Percentiles rank a stretch among this genome's conserved stretches.
phyloP scores from a whole-genome alignment of 805 yeast species.

The Candida stauntonica region DNA sequence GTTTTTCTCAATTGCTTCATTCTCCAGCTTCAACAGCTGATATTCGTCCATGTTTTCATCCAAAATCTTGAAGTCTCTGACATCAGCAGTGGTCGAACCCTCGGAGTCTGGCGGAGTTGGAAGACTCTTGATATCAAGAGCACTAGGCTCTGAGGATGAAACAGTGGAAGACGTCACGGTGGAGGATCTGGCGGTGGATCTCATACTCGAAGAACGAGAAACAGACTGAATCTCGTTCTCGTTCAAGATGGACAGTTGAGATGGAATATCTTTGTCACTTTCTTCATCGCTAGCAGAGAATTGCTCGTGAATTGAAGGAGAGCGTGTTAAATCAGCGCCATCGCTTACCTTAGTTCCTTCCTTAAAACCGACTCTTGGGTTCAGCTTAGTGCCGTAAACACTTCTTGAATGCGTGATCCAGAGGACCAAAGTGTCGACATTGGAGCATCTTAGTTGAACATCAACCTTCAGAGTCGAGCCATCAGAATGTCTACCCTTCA shows the following conservation, averaged over 20 bases:
- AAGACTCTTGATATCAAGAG: slow-evolving; percentile 6
- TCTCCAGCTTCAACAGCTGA: slow-evolving; percentile 43
- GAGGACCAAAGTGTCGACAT: slow-evolving; percentile 52
- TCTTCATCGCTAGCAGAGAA: slow-evolving; percentile 28
- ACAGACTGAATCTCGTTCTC: slow-evolving; percentile 32
- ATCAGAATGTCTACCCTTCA: slow-evolving; percentile 65
- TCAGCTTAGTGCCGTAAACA: slow-evolving; percentile 20
- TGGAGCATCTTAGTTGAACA: slow-evolving; percentile 72
- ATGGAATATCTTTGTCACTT: slow-evolving; percentile 33
- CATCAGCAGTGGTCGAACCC: slow-evolving; percentile 9
- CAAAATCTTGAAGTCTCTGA: slow-evolving; percentile 17
- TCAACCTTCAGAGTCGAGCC: slow-evolving; percentile 66
- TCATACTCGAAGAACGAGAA: slow-evolving; percentile 25
- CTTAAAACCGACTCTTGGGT: slow-evolving; percentile 17
- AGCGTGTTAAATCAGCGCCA: slow-evolving; percentile 1
- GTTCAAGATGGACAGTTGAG: slow-evolving; percentile 36
- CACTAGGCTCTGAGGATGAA: slow-evolving; percentile 8
- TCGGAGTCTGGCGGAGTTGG: slow-evolving; percentile 6
- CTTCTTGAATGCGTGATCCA: slow-evolving; percentile 85
- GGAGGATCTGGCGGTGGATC: slow-evolving; percentile 18
- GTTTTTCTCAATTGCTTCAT: slow-evolving; percentile 37
- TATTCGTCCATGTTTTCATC: slow-evolving; percentile 29
- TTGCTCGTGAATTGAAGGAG: background rate
- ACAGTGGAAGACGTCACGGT: slow-evolving; percentile 15
- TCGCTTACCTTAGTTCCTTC: slow-evolving; percentile 8